Percentiles rank a stretch among this genome's conserved stretches.
phyloP scores from a whole-genome alignment of 257 asterid genomes.

The Prunella vulgaris region DNA sequence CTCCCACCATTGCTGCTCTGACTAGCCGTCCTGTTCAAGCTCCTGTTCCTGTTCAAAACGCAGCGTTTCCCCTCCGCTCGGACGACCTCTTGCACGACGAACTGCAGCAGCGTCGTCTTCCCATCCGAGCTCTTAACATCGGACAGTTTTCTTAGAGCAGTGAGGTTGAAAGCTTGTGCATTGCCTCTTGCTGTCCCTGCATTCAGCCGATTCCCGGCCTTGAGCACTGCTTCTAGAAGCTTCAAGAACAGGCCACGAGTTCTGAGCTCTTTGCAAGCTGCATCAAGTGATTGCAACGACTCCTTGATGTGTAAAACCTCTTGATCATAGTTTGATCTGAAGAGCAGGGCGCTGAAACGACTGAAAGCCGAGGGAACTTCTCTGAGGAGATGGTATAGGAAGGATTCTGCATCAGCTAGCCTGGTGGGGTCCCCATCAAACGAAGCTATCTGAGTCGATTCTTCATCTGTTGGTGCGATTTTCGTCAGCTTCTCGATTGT shows the following conservation, averaged over 20 bases:
- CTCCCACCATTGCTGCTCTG: conserved; percentile 23
- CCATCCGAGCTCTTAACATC: conserved; percentile 90
- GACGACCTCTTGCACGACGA: conserved; percentile 87
- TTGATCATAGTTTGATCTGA: conserved; percentile 44
- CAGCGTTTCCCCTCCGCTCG: conserved; percentile 90
- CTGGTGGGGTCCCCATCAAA: conserved; percentile 70
- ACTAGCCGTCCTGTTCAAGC: conserved; percentile 47
- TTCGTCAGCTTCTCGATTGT: conserved; percentile 61
- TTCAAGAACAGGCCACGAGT: conserved; percentile 77
- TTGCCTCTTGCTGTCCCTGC: conserved; percentile 88
- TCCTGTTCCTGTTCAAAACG: conserved; percentile 43
- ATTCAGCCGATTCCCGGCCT: conserved; percentile 82
- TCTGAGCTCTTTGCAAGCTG: conserved; percentile 70
- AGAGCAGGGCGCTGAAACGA: conserved; percentile 72
- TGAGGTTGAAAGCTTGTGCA: conserved; percentile 80
- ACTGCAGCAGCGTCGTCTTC: conserved; percentile 76
- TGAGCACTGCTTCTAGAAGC: conserved; percentile 83
- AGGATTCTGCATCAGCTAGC: conserved; percentile 85
- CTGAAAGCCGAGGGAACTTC: conserved; percentile 74
- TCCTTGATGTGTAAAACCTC: conserved; percentile 50
- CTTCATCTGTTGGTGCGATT: conserved; percentile 71
- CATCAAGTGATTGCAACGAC: conserved; percentile 47
- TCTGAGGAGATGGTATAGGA: conserved; percentile 78
- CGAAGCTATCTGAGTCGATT: conserved; percentile 48
- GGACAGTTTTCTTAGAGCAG: conserved; percentile 70